Evolutionary conservation across 179 eudicot genomes (phyloP).

Genomic region (Corrigiola litoralis): DNA sequence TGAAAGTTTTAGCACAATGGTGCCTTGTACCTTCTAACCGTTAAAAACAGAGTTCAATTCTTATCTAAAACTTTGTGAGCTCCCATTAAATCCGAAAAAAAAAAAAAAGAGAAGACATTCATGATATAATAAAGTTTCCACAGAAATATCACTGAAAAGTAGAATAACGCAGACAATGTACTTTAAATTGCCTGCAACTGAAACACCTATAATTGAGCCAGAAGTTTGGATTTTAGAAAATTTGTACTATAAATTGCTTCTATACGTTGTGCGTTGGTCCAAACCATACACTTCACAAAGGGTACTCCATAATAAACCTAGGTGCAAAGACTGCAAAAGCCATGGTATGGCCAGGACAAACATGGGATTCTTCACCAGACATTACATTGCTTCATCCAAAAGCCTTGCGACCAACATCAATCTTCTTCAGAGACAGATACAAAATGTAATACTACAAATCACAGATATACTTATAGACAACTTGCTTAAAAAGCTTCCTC

Average conservation of each 20-base stretch:
- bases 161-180: too few relatives aligned
- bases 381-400: slow-evolving; percentile 8
- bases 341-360: slow-evolving; percentile 9
- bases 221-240: neutral
- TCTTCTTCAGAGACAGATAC: slow-evolving; percentile 24
- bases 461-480: slow-evolving; percentile 13
- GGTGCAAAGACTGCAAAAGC: slow-evolving; percentile 7
- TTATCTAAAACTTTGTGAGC: too few relatives aligned
- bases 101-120: too few relatives aligned
- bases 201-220: neutral
- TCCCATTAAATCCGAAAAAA: too few relatives aligned
- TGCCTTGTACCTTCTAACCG: too few relatives aligned
- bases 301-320: neutral
- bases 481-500: slow-evolving; percentile 13
- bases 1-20: too few relatives aligned
- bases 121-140: too few relatives aligned
- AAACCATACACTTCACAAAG: neutral
- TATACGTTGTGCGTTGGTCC: neutral
- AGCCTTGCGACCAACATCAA: slow-evolving; percentile 9
- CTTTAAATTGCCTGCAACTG: too few relatives aligned
- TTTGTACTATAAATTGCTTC: slow-evolving; percentile 4
- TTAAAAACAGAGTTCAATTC: too few relatives aligned
- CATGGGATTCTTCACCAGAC: slow-evolving; percentile 2
- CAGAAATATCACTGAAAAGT: too few relatives aligned
- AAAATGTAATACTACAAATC: slow-evolving; percentile 22